phyloP scores from a whole-genome alignment of 192 early-diverging fungal genomes.

The Lunasporangiospora selenospora region DNA sequence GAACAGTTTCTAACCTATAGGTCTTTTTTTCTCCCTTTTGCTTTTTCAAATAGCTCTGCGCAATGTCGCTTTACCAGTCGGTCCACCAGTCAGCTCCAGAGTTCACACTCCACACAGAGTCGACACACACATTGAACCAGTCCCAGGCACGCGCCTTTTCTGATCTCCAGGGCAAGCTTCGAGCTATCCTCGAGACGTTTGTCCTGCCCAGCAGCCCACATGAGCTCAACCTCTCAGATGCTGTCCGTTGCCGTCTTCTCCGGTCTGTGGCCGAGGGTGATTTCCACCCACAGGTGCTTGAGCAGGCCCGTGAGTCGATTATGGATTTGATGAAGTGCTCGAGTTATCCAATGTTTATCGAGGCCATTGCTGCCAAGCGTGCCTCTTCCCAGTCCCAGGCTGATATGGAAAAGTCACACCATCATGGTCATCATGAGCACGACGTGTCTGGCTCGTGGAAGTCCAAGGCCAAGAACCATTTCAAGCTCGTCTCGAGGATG shows the following conservation, averaged over 20 bases:
- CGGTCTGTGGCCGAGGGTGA: conserved; percentile 34
- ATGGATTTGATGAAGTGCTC: conserved; percentile 50
- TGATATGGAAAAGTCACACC: conserved; percentile 19
- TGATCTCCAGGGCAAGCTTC: conserved; percentile 43
- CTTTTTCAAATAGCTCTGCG: conserved; percentile 29
- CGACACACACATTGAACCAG: conserved; percentile 21
- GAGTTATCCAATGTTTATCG: conserved; percentile 43
- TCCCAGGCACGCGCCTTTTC: conserved; percentile 31
- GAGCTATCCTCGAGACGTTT: conserved; percentile 45
- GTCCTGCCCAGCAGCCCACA: conserved; percentile 48
- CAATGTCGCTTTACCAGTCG: conserved; percentile 35
- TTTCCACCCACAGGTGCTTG: conserved; percentile 30
- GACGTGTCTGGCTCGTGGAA: conserved; percentile 35
- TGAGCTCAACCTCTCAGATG: conserved; percentile 44
- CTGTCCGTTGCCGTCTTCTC: conserved; percentile 32
- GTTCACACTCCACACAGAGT: conserved; percentile 22
- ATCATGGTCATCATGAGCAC: conserved; percentile 5
- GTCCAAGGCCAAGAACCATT: conserved; percentile 35
- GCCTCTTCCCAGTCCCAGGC: conserved; percentile 30
- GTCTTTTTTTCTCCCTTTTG: neutral
- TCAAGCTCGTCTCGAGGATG: conserved; percentile 47
- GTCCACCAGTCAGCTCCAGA: conserved; percentile 28
- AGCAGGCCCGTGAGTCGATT: conserved; percentile 42
- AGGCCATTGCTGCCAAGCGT: conserved; percentile 35
- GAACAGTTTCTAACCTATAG: too few species aligned